Percentiles rank a stretch among this genome's conserved stretches.
Conservation (phyloP, 495 filamentous ascomycete genomes). For the Cercophora samala region DNA sequence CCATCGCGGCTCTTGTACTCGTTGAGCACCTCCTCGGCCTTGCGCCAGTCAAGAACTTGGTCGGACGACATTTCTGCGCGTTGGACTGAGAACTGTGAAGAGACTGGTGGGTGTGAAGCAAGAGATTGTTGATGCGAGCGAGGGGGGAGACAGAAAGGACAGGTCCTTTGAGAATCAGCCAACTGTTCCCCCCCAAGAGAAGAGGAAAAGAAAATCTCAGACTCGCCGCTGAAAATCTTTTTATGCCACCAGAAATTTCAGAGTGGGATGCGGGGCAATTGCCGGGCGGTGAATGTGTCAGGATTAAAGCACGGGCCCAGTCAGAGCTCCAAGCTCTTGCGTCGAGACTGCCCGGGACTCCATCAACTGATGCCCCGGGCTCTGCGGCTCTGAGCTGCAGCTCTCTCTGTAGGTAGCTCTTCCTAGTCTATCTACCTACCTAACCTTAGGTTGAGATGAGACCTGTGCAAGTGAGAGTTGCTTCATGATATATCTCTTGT, state of each 20-base stretch:
- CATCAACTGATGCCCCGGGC: not conserved
- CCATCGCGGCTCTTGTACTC: slow-evolving; percentile 77
- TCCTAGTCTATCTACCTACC: too few relatives aligned
- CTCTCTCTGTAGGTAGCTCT: too few relatives aligned
- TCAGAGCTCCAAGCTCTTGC: not conserved
- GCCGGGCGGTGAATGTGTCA: slow-evolving; percentile 11
- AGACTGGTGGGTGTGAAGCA: slow-evolving; percentile 6
- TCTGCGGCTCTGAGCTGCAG: too few relatives aligned
- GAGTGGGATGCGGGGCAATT: slow-evolving; percentile 28
- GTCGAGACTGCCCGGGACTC: not conserved
- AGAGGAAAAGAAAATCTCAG: slow-evolving; percentile 26
- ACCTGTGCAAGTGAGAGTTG: too few relatives aligned
- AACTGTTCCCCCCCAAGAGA: slow-evolving; percentile 40
- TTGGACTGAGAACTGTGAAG: not conserved
- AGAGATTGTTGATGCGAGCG: slow-evolving; percentile 12
- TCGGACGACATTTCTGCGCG: slow-evolving; percentile 59
- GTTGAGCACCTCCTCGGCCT: slow-evolving; percentile 73
- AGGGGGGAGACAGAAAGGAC: slow-evolving; percentile 34
- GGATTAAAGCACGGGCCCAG: slow-evolving; percentile 2
- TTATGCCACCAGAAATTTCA: slow-evolving; percentile 20
- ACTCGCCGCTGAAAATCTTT: slow-evolving; percentile 27
- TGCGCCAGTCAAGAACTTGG: slow-evolving; percentile 55
- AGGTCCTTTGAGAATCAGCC: slow-evolving; percentile 25
- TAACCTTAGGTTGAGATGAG: too few relatives aligned
- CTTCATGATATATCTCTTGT: not conserved